Base-by-base conservation (phyloP, 2,329 filamentous ascomycete genomes). In the Leptographium procerum region DNA sequence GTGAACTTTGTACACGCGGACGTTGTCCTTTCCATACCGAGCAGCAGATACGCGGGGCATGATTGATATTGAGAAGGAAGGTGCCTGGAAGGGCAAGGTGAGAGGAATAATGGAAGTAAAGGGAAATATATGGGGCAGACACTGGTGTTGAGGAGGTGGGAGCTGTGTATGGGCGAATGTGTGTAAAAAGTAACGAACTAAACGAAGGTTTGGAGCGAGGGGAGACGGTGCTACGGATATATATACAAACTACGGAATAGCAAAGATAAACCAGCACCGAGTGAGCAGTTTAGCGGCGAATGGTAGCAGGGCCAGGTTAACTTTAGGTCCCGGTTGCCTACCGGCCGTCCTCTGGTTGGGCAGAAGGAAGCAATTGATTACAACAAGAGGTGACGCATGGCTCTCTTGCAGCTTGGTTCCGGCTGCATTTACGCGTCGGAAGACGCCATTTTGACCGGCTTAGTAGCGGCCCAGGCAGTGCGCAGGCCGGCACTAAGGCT, bases 1-100 rank as follows among this genome's bases (percentile, higher is more conserved):
- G 69, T 95, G 81, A 68, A 96, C 91, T 75, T 99, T 99, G 84
- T 88, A 95, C 67, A 99, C 84, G 69, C 94, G 91, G 80, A 99
- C 87, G 77, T 99, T 97, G 83, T 97, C 94, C 84, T 99, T 92
- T 76, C 88, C 88, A 71, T 91, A 92, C 70, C 86, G 84, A 66
- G 88, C 88, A 67, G 82, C 75, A 61, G 80, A 76, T 61, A 86
- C 72, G 65, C 72, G 70, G 63, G 82, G 73, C 81, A 85, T 85
- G 63, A 48, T 5, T 29, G 36, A 55, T 28, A 24, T 10, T 28
- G 4, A 13, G 24, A 47, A n/a, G 10, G 29, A 28, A 50, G 47
- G 47, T 28, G 16, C n/a, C n/a, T n/a, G 14, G 24, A 50, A 22
- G 19, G 4, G 19, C n/a, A 9, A 22, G 19, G 2, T 33, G 10